phyloP scores from a whole-genome alignment of 371 early-diverging fungal genomes.

The Blyttiomyces sp. region DNA sequence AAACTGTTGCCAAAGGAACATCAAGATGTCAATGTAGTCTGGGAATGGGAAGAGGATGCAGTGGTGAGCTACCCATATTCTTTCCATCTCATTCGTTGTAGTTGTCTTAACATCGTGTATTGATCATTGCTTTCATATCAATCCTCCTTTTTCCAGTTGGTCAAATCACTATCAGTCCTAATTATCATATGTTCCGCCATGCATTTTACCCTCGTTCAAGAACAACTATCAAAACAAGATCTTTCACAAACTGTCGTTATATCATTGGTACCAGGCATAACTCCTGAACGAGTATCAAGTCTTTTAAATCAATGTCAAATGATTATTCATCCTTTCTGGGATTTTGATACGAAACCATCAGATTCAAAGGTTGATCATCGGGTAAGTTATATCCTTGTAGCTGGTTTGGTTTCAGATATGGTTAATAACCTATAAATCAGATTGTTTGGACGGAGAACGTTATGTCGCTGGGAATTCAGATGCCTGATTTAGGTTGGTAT shows the following conservation, averaged over 20 bases:
- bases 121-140: too few species aligned
- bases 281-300: neutral
- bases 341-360: too few species aligned
- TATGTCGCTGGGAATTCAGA: too few species aligned
- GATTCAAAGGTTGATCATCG: too few species aligned
- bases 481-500: too few species aligned
- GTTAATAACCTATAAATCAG: too few species aligned
- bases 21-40: neutral
- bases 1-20: neutral
- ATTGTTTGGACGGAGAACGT: too few species aligned
- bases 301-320: neutral
- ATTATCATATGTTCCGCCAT: slow-evolving; percentile 8
- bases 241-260: slow-evolving; percentile 4
- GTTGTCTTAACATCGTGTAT: too few species aligned
- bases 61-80: slow-evolving; percentile 3
- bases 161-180: neutral
- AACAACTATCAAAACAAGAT: slow-evolving; percentile 11
- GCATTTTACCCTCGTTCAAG: slow-evolving; percentile 13
- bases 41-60: slow-evolving; percentile 10
- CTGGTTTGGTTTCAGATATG: too few species aligned
- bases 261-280: slow-evolving; percentile 2
- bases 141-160: neutral
- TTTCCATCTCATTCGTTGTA: neutral
- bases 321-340: neutral
- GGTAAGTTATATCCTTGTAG: too few species aligned